Base-by-base conservation (phyloP, 1,139 yeast genomes). In the Geotrichum histeridarum region DNA sequence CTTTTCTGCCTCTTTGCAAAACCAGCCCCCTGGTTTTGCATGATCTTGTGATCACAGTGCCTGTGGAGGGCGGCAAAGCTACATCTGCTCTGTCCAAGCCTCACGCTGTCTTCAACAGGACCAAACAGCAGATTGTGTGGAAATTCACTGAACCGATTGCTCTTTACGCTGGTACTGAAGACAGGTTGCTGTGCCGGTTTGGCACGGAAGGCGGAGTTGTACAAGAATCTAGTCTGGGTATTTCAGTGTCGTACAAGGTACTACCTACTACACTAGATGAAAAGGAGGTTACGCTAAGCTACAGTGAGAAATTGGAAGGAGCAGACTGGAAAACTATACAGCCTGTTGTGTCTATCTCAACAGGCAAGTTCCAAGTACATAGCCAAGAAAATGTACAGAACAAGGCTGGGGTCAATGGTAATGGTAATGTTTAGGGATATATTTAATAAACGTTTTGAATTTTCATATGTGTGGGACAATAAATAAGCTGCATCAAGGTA, bases 101-200 rank as follows among this genome's bases (percentile, higher is more conserved):
- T 4, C 83, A 86, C 54, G 97, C 96, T 51, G 80, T 93, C 0
- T 88, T 89, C 74, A 88, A 84, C 70, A 83, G 81, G 66, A 96
- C 88, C 48, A 83, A 81, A 65, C 85, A 82, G 63, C 81, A 96
- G 70, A 84, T 91, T 55, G 84, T 93, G 0, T 90, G 97, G 96
- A 79, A 86, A 66, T 82, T 79, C 65, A 52, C 55, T 22, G 64
- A 63, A 53, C 90, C 86, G 2, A 71, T 72, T 8, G 30, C n/a
- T 1, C 77, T 86, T 46, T 81, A 79, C 42, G 77, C 82, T 53
- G 96, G 95, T 38, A 81, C 82, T 42, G 85, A 83, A 64, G 73
- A 83, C 50, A 63, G 65, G 42, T 61, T 72, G 44, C 64, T 72
- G 51, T 71, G 74, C 55, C 68, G 73, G 54, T 70, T 72, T 58